phyloP scores from a whole-genome alignment of 2,329 filamentous ascomycete species.

The Curvularia verruculosa region DNA sequence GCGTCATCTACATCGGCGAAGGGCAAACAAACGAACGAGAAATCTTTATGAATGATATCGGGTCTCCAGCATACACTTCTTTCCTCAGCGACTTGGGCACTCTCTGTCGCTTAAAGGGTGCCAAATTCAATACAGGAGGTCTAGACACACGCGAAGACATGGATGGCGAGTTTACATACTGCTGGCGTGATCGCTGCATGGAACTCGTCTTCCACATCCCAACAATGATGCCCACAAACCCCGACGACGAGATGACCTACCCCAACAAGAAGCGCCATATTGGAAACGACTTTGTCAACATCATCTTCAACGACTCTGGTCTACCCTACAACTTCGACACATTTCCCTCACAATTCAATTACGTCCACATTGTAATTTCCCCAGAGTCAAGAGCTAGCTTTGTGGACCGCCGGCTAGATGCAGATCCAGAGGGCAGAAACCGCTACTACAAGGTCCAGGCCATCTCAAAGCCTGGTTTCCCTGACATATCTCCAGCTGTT shows the following conservation, averaged over 20 bases:
- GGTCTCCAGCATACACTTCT: conserved; percentile 84
- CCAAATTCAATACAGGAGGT: conserved; percentile 91
- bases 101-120: conserved; percentile 77
- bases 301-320: conserved; percentile 98
- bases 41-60: conserved; percentile 84
- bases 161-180: conserved; percentile 88
- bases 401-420: conserved; percentile 59
- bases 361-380: conserved; percentile 93
- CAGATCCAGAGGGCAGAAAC: conserved; percentile 51
- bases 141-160: conserved; percentile 77
- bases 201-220: conserved; percentile 96
- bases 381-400: conserved; percentile 82
- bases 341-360: conserved; percentile 94
- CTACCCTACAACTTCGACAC: conserved; percentile 86
- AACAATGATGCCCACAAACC: conserved; percentile 94
- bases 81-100: conserved; percentile 85
- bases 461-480: conserved; percentile 85
- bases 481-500: conserved; percentile 86
- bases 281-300: conserved; percentile 97
- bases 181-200: conserved; percentile 92
- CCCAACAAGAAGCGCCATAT: conserved; percentile 92
- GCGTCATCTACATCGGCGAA: conserved; percentile 90
- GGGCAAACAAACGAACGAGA: conserved; percentile 82
- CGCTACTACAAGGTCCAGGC: conserved; percentile 88
- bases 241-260: conserved; percentile 72